Evolutionary conservation across 1,139 yeast species (phyloP).

Genomic region (Scheffersomyces lignicola): DNA sequence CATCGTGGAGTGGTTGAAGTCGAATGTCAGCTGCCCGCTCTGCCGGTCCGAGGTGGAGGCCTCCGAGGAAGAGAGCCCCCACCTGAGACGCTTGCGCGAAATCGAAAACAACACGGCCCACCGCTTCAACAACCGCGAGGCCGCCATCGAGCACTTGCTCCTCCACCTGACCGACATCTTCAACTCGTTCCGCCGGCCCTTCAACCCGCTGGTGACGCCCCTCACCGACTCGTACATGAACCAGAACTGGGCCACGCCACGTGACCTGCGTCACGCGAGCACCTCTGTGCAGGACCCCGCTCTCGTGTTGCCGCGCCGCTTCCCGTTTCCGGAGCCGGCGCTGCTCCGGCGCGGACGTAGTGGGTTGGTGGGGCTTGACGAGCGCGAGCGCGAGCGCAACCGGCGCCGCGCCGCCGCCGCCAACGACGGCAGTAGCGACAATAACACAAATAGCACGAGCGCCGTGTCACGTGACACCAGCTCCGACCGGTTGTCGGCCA

Average conservation of each 20-base stretch:
- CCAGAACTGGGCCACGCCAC: constrained; percentile 39
- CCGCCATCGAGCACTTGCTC: constrained; percentile 24
- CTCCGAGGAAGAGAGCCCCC: constrained; percentile 23
- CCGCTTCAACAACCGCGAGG: constrained; percentile 19
- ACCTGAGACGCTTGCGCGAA: constrained; percentile 13
- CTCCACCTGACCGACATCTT: constrained; percentile 40
- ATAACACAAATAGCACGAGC: constrained; percentile 2
- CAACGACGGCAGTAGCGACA: constrained; percentile 1
- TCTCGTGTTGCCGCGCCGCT: constrained; percentile 31
- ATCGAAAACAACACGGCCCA: constrained; percentile 14
- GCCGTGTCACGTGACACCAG: neutral
- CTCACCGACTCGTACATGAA: constrained; percentile 41
- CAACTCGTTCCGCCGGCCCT: constrained; percentile 38
- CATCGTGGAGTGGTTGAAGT: constrained; percentile 44
- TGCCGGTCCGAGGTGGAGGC: constrained; percentile 47
- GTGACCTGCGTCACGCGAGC: constrained; percentile 10
- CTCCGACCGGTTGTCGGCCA: no score
- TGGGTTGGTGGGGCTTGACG: constrained; percentile 1
- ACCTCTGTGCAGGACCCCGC: constrained; percentile 23
- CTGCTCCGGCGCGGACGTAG: constrained; percentile 5
- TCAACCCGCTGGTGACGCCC: constrained; percentile 40
- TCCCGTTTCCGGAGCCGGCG: constrained; percentile 28
- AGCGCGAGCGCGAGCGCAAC: constrained; percentile 1
- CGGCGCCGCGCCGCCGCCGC: constrained; percentile 3
- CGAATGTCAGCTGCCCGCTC: constrained; percentile 45